Evolutionary conservation across 495 filamentous ascomycete species (phyloP).

Genomic region (Aspergillus saccharolyticus): DNA sequence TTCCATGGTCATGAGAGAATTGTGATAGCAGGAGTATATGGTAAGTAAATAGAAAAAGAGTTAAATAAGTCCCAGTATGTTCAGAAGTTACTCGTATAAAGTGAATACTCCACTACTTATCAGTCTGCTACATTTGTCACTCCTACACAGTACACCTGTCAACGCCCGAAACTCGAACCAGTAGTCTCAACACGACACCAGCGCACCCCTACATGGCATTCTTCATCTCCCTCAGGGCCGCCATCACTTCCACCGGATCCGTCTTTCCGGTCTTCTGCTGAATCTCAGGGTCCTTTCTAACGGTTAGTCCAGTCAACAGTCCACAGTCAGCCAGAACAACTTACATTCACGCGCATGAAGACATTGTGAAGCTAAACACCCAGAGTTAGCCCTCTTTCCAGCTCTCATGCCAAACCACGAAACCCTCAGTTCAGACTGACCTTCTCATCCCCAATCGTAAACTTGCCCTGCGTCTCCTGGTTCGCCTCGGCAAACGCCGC

Average conservation of each 20-base stretch:
- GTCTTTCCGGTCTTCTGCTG: conserved; percentile 80
- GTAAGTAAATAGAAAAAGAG: too few species aligned
- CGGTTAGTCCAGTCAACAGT: conserved; percentile 6
- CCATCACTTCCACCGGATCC: conserved; percentile 83
- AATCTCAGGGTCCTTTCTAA: conserved; percentile 69
- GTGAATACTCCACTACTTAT: too few species aligned
- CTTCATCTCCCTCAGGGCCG: conserved; percentile 85
- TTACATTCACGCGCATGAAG: conserved; percentile 86
- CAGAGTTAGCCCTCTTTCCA: conserved; percentile 7
- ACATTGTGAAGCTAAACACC: conserved; percentile 77
- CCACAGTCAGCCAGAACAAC: conserved; percentile 17
- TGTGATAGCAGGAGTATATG: too few species aligned
- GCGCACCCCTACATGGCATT: conserved; percentile 59
- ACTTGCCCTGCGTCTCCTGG: conserved; percentile 87
- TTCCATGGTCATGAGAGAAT: too few species aligned
- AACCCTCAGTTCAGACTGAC: conserved; percentile 44
- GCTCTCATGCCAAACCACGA: too few species aligned
- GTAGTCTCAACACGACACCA: background rate
- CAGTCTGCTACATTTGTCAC: too few species aligned
- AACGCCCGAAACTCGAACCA: too few species aligned
- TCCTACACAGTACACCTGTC: too few species aligned
- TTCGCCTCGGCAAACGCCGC: conserved; percentile 71
- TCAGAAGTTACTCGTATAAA: too few species aligned
- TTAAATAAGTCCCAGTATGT: too few species aligned
- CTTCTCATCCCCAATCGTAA: conserved; percentile 98